A percentile compares a stretch with the other conserved stretches of the same genome.
Conservation (phyloP, 2,329 filamentous ascomycete species). For the Diplocarpon mali region DNA sequence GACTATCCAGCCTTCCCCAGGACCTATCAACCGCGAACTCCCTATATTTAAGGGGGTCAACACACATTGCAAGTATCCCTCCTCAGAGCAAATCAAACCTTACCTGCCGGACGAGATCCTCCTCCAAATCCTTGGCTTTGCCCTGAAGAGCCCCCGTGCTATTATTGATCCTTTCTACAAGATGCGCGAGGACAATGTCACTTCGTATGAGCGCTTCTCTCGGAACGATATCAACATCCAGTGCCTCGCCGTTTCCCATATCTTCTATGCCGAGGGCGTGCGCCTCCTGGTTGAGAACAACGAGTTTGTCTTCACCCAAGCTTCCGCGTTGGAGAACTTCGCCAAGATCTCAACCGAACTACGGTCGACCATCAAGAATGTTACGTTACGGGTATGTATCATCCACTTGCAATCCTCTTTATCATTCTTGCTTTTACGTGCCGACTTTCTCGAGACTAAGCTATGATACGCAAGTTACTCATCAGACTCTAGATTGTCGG, state of each 20-base stretch:
- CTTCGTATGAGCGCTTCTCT: constrained; percentile 31
- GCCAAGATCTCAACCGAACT: constrained; percentile 33
- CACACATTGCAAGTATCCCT: neutral
- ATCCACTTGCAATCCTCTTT: neutral
- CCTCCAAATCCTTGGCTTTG: constrained; percentile 40
- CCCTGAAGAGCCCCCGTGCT: constrained; percentile 37
- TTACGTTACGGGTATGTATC: constrained; percentile 33
- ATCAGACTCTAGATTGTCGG: constrained; percentile 33
- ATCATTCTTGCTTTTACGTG: too few relatives aligned
- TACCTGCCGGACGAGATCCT: constrained; percentile 42
- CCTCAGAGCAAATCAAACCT: constrained; percentile 21
- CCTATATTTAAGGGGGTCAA: too few relatives aligned
- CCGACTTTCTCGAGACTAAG: too few relatives aligned
- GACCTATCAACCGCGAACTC: neutral
- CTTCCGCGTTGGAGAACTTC: constrained; percentile 38
- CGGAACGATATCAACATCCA: constrained; percentile 41
- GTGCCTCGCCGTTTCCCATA: constrained; percentile 40
- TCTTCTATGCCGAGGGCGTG: constrained; percentile 38
- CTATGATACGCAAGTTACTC: neutral
- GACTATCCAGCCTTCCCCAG: neutral
- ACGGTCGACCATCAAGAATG: constrained; percentile 34
- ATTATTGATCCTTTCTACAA: constrained; percentile 44
- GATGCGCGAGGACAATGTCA: constrained; percentile 33
- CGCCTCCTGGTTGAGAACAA: constrained; percentile 41
- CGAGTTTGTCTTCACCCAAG: constrained; percentile 43